These are phyloP conservation scores for Leccinum sublutescens DNA, from an alignment of 768 basidiomycete species.

Conservation along the genomic window DNA sequence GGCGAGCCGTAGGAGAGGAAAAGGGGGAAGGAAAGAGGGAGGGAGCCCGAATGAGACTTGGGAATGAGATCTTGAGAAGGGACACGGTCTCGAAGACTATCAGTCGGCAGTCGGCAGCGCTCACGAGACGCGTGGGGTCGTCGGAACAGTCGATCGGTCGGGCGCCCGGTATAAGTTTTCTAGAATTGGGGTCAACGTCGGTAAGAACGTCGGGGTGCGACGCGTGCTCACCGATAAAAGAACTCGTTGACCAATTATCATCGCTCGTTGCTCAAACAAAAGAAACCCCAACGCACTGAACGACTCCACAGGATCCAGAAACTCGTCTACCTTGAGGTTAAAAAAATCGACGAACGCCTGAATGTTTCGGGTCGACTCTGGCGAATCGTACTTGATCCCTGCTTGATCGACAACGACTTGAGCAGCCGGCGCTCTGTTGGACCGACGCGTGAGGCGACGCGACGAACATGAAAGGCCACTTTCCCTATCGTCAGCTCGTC, in stretches of 20 bases:
- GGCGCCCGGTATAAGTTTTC: constrained; percentile 74
- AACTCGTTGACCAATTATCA: constrained; percentile 57
- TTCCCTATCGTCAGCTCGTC: constrained; percentile 77
- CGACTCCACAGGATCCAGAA: constrained; percentile 75
- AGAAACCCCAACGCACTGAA: constrained; percentile 59
- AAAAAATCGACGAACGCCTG: constrained; percentile 58
- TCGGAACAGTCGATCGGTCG: no score
- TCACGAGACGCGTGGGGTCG: no score
- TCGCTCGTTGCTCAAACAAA: neutral
- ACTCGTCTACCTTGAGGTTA: constrained; percentile 76
- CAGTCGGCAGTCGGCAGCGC: no score
- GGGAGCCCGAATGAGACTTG: no score
- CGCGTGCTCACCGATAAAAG: constrained; percentile 63
- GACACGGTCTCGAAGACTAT: no score
- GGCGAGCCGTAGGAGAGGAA: no score
- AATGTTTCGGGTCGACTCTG: constrained; percentile 82
- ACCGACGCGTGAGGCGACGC: constrained; percentile 32
- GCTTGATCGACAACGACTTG: constrained; percentile 89
- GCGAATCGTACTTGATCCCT: constrained; percentile 88
- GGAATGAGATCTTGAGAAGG: no score
- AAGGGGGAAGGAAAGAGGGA: no score
- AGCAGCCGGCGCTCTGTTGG: constrained; percentile 62
- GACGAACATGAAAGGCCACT: constrained; percentile 18
- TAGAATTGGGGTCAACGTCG: constrained; percentile 25
- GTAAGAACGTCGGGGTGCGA: neutral